Evolutionary conservation across 345 rosid genomes (phyloP), one percentile per base, ranked within the genome.

Genomic region (Physaria fendleri): DNA sequence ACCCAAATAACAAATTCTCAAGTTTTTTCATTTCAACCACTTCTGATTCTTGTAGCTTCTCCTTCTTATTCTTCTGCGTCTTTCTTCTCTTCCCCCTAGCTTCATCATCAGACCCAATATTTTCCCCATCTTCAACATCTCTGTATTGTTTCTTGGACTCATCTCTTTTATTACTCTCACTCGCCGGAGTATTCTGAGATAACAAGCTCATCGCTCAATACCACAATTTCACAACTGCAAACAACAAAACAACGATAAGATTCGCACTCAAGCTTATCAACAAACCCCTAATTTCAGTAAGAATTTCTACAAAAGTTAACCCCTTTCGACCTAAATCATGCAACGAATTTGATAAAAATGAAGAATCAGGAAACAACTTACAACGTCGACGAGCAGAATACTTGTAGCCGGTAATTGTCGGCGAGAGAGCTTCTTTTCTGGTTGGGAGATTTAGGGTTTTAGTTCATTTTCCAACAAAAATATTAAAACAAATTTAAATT

Each of bases 1-100:
- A 81, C 13, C 94, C 98, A 18, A 92, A 92, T 71, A 92, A 72
- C 56, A 71, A 29, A 61, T 73, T 79, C 75, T 89, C 95, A 23
- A 92, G 79, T 74, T 71, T 92, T 64, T 74, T 81, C 88, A 80
- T 86, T 43, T 88, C 83, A 38, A 62, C 78, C 18, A 80, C 83
- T 57, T 85, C 92, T 6, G 67, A 56, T 62, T 67, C 85, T 50
- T 53, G 5, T 62, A 50, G 42, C 35, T 71, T 73, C 63, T 81
- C 81, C 53, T 68, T 77, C 35, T 80, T n/a, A n/a, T n/a, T 78
- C 64, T 64, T 82, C 81, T 80, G 78, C 62, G 62, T 82, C 82
- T 76, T 85, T 58, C 81, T 83, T 82, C 80, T 89, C 81, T 75
- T 79, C 3, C 74, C 61, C 69, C 61, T 75, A 0, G 64, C 42